These are phyloP conservation scores for Paulownia fortunei DNA, from an alignment of 257 asterid species.

Conservation along the genomic window DNA sequence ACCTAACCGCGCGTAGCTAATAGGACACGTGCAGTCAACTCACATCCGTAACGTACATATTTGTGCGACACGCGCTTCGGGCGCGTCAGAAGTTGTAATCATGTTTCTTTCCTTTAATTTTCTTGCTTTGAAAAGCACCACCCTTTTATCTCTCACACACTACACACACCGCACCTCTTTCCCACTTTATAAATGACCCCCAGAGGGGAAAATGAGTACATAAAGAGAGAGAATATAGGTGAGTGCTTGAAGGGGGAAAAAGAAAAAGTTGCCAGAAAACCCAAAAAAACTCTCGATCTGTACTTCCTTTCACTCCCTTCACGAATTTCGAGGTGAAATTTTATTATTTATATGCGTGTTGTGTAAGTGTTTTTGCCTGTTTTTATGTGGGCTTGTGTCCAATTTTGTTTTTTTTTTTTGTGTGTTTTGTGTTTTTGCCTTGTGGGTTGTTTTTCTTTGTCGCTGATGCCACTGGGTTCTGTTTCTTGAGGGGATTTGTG, in stretches of 20 bases:
- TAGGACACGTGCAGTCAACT: constrained; percentile 27
- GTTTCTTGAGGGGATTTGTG: neutral
- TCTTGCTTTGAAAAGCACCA: constrained; percentile 33
- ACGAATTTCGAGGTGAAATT: constrained; percentile 27
- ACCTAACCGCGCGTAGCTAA: neutral
- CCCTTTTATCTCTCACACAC: constrained; percentile 36
- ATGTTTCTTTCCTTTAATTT: constrained; percentile 3
- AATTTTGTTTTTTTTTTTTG: neutral
- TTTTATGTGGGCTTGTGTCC: neutral
- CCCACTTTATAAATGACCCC: constrained; percentile 34
- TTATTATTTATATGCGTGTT: neutral
- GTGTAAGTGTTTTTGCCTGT: constrained; percentile 13
- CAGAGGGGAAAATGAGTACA: constrained; percentile 21
- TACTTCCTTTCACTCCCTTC: constrained; percentile 14
- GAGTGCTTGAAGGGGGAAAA: constrained; percentile 27
- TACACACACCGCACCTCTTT: constrained; percentile 31
- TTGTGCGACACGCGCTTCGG: neutral
- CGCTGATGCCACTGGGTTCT: neutral
- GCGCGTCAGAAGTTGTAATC: constrained; percentile 18
- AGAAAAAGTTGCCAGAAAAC: constrained; percentile 24
- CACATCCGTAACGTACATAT: neutral
- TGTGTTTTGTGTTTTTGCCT: neutral
- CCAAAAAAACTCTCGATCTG: constrained; percentile 39
- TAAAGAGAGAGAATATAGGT: constrained; percentile 22
- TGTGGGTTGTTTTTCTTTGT: neutral